phyloP scores from a whole-genome alignment of 108 stramenopile species.

The Skeletonema grethae region DNA sequence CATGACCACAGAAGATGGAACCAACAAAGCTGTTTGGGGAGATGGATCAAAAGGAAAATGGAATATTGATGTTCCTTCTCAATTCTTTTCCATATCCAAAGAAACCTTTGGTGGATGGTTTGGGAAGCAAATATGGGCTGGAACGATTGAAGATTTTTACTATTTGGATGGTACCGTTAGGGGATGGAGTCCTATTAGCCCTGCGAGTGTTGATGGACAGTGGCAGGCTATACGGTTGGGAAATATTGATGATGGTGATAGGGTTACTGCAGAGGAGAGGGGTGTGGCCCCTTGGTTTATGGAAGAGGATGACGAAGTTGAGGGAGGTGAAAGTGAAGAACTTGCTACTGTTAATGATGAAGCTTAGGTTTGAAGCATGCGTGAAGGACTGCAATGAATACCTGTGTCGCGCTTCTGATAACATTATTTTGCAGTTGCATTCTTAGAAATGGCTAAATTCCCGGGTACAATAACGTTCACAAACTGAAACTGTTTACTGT shows the following conservation, averaged over 20 bases:
- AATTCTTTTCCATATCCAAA: conserved; percentile 75
- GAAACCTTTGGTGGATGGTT: conserved; percentile 56
- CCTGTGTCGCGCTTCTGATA: too few relatives aligned
- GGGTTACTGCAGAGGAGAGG: conserved; percentile 74
- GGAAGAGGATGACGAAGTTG: conserved; percentile 8
- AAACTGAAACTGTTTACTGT: too few relatives aligned
- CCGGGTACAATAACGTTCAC: too few relatives aligned
- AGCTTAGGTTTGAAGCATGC: too few relatives aligned
- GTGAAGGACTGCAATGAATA: too few relatives aligned
- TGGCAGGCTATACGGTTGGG: conserved; percentile 86
- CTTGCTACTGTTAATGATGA: neutral
- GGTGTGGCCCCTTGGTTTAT: conserved; percentile 83
- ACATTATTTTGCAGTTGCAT: too few relatives aligned
- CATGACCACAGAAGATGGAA: conserved; percentile 61
- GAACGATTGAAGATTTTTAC: conserved; percentile 80
- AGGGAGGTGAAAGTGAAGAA: neutral
- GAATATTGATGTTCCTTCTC: conserved; percentile 72
- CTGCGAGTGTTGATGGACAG: conserved; percentile 75
- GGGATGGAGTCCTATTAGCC: conserved; percentile 77
- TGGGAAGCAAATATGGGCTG: conserved; percentile 84
- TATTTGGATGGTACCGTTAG: conserved; percentile 79
- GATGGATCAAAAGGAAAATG: conserved; percentile 72
- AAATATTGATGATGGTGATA: conserved; percentile 29
- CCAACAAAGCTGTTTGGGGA: conserved; percentile 78
- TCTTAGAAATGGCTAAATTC: too few relatives aligned